These are phyloP conservation scores for Ceratocystis albifundus DNA, from an alignment of 2,329 filamentous ascomycete genomes.

Conservation along the genomic window DNA sequence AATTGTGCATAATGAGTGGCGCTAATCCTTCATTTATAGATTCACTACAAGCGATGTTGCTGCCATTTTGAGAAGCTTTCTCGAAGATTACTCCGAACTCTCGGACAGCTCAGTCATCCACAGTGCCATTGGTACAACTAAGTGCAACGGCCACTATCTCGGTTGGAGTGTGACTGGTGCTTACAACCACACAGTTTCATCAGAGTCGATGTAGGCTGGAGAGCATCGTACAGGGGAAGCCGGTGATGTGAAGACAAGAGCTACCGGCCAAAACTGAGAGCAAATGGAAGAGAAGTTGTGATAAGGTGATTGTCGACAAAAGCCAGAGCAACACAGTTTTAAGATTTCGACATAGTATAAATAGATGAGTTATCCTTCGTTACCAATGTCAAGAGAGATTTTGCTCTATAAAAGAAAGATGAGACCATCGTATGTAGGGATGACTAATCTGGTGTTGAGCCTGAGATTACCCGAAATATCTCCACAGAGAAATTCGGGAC, in stretches of 20 bases:
- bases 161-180: slow-evolving; percentile 16
- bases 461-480: background rate
- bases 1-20: background rate
- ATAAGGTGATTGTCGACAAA: background rate
- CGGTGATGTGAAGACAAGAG: background rate
- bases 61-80: background rate
- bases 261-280: background rate
- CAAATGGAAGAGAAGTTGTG: background rate
- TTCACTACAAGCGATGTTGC: slow-evolving; percentile 13
- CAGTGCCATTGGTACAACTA: slow-evolving; percentile 6
- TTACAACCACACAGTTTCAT: slow-evolving; percentile 4
- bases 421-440: background rate
- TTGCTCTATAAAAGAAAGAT: background rate
- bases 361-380: background rate
- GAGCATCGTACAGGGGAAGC: background rate
- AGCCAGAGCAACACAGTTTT: background rate
- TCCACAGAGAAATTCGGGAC: background rate
- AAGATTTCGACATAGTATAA: background rate
- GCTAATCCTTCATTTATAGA: slow-evolving; percentile 9
- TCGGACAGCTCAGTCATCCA: background rate
- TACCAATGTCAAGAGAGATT: no score
- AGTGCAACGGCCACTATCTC: slow-evolving; percentile 8
- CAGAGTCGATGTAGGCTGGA: background rate
- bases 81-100: background rate
- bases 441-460: background rate